Conservation (phyloP, 495 filamentous ascomycete species). For the Pseudomonodictys pantanalensis region DNA sequence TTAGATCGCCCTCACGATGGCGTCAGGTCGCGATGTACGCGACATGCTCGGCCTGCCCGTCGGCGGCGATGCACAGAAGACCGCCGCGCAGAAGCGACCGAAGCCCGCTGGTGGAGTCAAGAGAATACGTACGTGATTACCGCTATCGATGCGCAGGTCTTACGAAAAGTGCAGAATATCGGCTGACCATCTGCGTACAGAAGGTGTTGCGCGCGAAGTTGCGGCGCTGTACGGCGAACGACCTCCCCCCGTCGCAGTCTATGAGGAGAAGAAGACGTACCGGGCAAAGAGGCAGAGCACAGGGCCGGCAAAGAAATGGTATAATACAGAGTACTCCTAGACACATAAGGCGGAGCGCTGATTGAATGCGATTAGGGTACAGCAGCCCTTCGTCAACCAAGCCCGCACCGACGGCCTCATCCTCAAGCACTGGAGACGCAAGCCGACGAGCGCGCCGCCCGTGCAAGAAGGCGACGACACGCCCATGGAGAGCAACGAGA, state of each 20-base stretch:
- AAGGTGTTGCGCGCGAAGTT: constrained; percentile 68
- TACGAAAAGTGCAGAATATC: neutral
- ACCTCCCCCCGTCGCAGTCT: constrained; percentile 65
- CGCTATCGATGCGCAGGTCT: constrained; percentile 31
- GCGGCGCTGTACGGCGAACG: constrained; percentile 64
- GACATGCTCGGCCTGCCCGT: constrained; percentile 36
- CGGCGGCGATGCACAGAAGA: constrained; percentile 9
- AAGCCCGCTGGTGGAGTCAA: constrained; percentile 23
- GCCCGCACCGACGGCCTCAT: constrained; percentile 58
- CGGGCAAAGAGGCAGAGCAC: constrained; percentile 46
- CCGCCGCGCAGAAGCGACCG: constrained; percentile 23
- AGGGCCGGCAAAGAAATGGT: constrained; percentile 20
- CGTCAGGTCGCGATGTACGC: constrained; percentile 36
- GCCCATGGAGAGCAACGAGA: constrained; percentile 46
- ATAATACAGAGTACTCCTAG: neutral
- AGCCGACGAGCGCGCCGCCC: constrained; percentile 36
- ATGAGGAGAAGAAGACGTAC: constrained; percentile 57
- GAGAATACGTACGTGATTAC: constrained; percentile 36
- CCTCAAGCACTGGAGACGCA: constrained; percentile 64
- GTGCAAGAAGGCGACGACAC: constrained; percentile 46
- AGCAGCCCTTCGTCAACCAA: constrained; percentile 55
- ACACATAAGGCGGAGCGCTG: neutral
- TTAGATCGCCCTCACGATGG: constrained; percentile 26
- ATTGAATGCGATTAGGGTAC: constrained; percentile 47
- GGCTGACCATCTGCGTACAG: constrained; percentile 46